Evolutionary conservation across 2,329 filamentous ascomycete species (phyloP).

Genomic region (Eutypa lata): DNA sequence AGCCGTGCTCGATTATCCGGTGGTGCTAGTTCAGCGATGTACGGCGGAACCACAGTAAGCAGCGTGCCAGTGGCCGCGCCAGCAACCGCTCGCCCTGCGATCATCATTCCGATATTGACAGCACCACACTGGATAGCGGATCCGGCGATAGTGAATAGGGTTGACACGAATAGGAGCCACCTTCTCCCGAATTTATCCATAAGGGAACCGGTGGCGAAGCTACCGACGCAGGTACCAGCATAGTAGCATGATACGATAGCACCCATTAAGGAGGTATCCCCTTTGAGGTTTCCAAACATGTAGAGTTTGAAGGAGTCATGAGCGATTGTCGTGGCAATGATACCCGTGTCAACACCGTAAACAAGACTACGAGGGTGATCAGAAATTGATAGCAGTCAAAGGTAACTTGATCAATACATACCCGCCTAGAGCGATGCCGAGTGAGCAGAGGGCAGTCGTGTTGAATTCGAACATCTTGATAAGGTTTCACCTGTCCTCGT

Average conservation of each 20-base stretch:
- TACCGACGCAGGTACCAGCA: constrained; percentile 9
- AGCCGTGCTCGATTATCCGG: constrained; percentile 23
- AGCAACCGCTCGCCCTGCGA: constrained; percentile 21
- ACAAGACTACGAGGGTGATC: background rate
- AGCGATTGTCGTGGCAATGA: constrained; percentile 14
- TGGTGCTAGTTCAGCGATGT: constrained; percentile 24
- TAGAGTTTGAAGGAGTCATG: constrained; percentile 11
- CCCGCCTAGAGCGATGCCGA: background rate
- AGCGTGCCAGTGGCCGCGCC: constrained; percentile 23
- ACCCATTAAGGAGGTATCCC: constrained; percentile 5
- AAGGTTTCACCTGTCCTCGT: background rate
- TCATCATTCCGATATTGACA: constrained; percentile 24
- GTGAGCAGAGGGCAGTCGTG: background rate
- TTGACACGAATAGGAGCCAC: constrained; percentile 7
- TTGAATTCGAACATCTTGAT: background rate
- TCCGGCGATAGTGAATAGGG: constrained; percentile 18
- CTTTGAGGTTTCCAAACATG: constrained; percentile 9
- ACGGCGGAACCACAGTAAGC: constrained; percentile 19
- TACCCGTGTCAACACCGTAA: constrained; percentile 11
- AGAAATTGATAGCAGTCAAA: background rate
- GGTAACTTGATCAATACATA: background rate
- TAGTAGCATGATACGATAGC: constrained; percentile 13
- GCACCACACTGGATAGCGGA: constrained; percentile 23
- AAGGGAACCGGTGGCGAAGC: constrained; percentile 3
- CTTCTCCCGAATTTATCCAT: constrained; percentile 6